Evolutionary conservation across 1,139 yeast species (phyloP).

Genomic region (Sugiyamaella japonica): DNA sequence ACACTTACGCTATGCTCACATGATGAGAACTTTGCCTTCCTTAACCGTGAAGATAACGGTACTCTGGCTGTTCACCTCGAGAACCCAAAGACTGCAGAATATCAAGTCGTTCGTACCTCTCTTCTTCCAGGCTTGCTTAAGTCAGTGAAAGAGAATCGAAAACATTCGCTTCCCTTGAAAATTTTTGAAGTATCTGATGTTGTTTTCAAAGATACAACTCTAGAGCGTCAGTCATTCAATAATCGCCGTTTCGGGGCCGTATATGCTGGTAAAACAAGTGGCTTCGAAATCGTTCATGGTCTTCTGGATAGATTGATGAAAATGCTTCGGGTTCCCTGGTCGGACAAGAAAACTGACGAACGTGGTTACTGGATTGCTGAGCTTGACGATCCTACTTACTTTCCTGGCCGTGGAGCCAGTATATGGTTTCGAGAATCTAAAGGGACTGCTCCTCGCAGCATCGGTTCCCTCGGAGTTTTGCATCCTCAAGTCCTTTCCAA

Average conservation of each 20-base stretch:
- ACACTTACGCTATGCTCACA: slow-evolving; percentile 95
- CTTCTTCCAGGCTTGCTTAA: slow-evolving; percentile 92
- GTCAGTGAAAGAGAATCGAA: slow-evolving; percentile 93
- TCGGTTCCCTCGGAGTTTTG: slow-evolving; percentile 90
- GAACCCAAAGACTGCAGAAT: slow-evolving; percentile 95
- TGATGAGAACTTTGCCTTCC: slow-evolving; percentile 90
- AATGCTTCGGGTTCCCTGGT: slow-evolving; percentile 88
- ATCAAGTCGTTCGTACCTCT: slow-evolving; percentile 96
- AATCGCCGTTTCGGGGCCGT: slow-evolving; percentile 95
- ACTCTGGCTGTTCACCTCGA: slow-evolving; percentile 82
- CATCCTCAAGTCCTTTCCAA: slow-evolving; percentile 90
- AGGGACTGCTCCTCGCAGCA: slow-evolving; percentile 41
- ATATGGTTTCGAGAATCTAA: slow-evolving; percentile 66
- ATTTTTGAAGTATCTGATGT: slow-evolving; percentile 96
- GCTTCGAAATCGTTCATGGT: slow-evolving; percentile 94
- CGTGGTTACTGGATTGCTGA: slow-evolving; percentile 62
- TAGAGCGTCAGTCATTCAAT: slow-evolving; percentile 89
- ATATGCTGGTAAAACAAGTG: slow-evolving; percentile 91
- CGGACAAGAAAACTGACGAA: slow-evolving; percentile 51
- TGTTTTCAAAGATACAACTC: slow-evolving; percentile 73
- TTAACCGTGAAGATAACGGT: slow-evolving; percentile 73
- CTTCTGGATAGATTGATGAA: slow-evolving; percentile 93
- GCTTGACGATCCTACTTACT: slow-evolving; percentile 56
- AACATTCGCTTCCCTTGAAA: slow-evolving; percentile 89
- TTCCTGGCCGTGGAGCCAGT: slow-evolving; percentile 97